Evolutionary conservation across 2,329 filamentous ascomycete species (phyloP), one percentile per base, ranked within the genome.

Genomic region (Colletotrichum agaves): DNA sequence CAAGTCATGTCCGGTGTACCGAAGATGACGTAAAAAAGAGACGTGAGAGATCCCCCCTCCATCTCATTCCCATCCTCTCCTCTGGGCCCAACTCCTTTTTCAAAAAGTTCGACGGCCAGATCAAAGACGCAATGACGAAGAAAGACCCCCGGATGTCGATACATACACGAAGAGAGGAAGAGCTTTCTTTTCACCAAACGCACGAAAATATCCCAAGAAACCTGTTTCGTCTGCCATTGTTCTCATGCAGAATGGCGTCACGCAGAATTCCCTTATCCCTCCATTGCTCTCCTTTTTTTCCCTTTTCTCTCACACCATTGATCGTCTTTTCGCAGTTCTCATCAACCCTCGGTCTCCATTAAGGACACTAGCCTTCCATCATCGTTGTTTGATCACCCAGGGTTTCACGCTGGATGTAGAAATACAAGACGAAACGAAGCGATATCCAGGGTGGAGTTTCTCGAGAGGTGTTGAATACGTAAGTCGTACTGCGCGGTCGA

Each of bases 401-500:
- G 47, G 23, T 50, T 10, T 31, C 15, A 23, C 47, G 47, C 47
- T 17, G 33, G 47, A 23, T 31, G 12, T 15, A 23, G 19, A 27
- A 44, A 61, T n/a, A 27, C 39, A 19, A 41, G 35, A 63, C 21
- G 4, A 11, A 37, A 3, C 11, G 4, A 6, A 50, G 27, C 21
- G 12, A 43, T 37, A 15, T 43, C 44, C 41, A n/a, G 8, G 3
- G 12, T 12, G 5, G 57, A 50, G 15, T 19, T 19, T 19, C 15
- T 59, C 17, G 33, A 35, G 44, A 44, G 46, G 11, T 27, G 37
- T 39, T 17, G 12, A 47, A 41, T 31, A 35, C n/a, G 52, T 37
- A 58, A 35, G 23, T 65, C 65, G 65, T 68, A 64, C 65, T 60
- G 39, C 46, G 65, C 61, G 61, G 47, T 65, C 61, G 53, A 68